A percentile compares a stretch with the other conserved stretches of the same genome.
phyloP scores from a whole-genome alignment of 371 early-diverging fungal genomes.

The Dichotomocladium elegans region DNA sequence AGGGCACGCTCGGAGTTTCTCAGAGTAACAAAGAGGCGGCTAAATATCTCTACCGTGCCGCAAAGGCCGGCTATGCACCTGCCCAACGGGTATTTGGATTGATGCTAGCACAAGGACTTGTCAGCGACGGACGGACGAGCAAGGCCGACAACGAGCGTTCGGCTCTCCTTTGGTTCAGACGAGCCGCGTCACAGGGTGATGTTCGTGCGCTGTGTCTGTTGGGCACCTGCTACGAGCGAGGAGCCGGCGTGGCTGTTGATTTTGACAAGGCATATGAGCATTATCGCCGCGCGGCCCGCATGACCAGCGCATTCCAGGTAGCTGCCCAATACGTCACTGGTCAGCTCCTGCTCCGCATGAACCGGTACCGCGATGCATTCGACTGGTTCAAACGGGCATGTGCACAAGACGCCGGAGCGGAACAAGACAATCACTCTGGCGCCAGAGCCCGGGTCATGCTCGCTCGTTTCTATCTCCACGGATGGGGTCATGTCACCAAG shows the following conservation, averaged over 20 bases:
- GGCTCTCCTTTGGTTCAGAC: constrained; percentile 66
- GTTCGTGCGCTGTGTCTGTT: constrained; percentile 65
- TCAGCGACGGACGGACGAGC: constrained; percentile 9
- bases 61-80: constrained; percentile 33
- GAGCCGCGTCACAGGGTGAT: constrained; percentile 63
- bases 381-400: constrained; percentile 38
- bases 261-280: constrained; percentile 49
- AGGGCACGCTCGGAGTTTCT: constrained; percentile 25
- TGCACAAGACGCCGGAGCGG: not conserved
- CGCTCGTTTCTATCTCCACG: constrained; percentile 26
- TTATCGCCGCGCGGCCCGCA: constrained; percentile 65
- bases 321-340: constrained; percentile 46
- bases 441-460: constrained; percentile 20
- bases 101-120: constrained; percentile 26
- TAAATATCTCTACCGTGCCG: constrained; percentile 27
- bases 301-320: constrained; percentile 30
- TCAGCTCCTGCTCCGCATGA: constrained; percentile 28
- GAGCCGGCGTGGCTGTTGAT: constrained; percentile 51
- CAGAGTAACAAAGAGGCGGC: constrained; percentile 32
- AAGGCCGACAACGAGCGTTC: no score
- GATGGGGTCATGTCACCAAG: constrained; percentile 19
- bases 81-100: constrained; percentile 44
- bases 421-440: not conserved
- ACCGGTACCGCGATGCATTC: constrained; percentile 33
- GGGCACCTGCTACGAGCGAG: constrained; percentile 72